Conservation (phyloP, 441 rosid species). For the Eruca vesicaria region DNA sequence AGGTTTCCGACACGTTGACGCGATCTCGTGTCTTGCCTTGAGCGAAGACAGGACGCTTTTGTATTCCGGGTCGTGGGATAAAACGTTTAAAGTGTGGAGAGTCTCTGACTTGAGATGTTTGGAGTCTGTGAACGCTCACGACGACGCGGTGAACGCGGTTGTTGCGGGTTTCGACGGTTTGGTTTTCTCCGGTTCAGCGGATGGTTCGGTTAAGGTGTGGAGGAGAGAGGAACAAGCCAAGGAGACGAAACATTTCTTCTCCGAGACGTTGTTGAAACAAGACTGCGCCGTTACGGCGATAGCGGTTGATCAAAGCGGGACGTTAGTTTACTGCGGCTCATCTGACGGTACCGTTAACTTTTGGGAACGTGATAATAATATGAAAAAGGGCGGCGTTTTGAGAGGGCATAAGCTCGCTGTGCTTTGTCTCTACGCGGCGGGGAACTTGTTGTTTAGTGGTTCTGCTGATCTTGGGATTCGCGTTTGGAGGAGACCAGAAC, state of each 20-base stretch:
- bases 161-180: constrained; percentile 75
- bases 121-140: constrained; percentile 74
- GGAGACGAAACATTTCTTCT: constrained; percentile 85
- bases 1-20: constrained; percentile 71
- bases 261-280: constrained; percentile 75
- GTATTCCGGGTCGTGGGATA: constrained; percentile 90
- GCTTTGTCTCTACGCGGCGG: constrained; percentile 67
- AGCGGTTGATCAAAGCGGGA: constrained; percentile 53
- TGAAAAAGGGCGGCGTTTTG: constrained; percentile 65
- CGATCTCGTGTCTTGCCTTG: constrained; percentile 72
- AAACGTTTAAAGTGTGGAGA: constrained; percentile 84
- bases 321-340: constrained; percentile 72
- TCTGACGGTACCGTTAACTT: constrained; percentile 85
- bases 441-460: constrained; percentile 71
- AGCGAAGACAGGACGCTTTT: constrained; percentile 61
- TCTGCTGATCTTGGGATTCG: constrained; percentile 84
- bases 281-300: constrained; percentile 81
- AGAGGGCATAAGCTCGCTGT: constrained; percentile 80
- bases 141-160: constrained; percentile 76
- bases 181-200: constrained; percentile 89
- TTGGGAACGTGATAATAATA: constrained; percentile 66
- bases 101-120: constrained; percentile 62
- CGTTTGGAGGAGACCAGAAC: constrained; percentile 68
- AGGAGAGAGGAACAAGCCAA: constrained; percentile 81
- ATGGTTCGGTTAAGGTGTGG: constrained; percentile 89